A percentile compares a stretch with the other conserved stretches of the same genome.
Evolutionary conservation across 2,329 filamentous ascomycete genomes (phyloP).

Genomic region (Ceratocystis ficicola): DNA sequence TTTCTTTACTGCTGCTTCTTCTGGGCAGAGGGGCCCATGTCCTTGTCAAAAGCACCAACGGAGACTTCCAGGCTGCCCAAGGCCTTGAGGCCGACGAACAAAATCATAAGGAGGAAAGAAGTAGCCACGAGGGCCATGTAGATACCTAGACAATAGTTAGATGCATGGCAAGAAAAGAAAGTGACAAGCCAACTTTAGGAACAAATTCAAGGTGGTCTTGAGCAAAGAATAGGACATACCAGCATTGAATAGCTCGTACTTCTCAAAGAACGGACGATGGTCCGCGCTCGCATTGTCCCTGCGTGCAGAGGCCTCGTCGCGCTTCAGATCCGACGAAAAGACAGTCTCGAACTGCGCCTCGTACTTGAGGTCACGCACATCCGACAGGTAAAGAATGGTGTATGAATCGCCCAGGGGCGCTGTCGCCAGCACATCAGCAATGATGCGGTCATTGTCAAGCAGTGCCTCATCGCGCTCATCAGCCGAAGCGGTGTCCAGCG

Average conservation of each 20-base stretch:
- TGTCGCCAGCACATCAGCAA: conserved; percentile 39
- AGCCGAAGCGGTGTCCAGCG: neutral
- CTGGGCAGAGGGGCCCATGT: conserved; percentile 77
- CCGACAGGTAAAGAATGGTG: conserved; percentile 65
- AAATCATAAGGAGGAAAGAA: conserved; percentile 60
- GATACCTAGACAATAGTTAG: conserved; percentile 46
- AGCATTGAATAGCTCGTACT: conserved; percentile 87
- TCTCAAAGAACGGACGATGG: conserved; percentile 60
- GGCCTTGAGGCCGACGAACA: conserved; percentile 65
- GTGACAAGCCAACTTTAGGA: neutral
- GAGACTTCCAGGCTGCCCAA: conserved; percentile 74
- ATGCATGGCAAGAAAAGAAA: neutral
- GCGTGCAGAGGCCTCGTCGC: conserved; percentile 33
- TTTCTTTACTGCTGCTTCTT: conserved; percentile 47
- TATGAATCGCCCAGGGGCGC: conserved; percentile 39
- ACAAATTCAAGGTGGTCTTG: neutral
- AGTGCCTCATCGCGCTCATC: conserved; percentile 8
- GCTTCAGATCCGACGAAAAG: conserved; percentile 52
- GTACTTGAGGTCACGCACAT: conserved; percentile 29
- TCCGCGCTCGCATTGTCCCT: conserved; percentile 34
- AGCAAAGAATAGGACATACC: conserved; percentile 40
- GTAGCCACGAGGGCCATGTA: conserved; percentile 72
- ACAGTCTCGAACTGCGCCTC: conserved; percentile 23
- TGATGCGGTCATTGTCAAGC: conserved; percentile 32
- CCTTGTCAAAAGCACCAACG: conserved; percentile 93